Evolutionary conservation across 768 basidiomycete genomes (phyloP), one percentile per base, ranked within the genome.

Genomic region (Strobilomyces echinocephalus): DNA sequence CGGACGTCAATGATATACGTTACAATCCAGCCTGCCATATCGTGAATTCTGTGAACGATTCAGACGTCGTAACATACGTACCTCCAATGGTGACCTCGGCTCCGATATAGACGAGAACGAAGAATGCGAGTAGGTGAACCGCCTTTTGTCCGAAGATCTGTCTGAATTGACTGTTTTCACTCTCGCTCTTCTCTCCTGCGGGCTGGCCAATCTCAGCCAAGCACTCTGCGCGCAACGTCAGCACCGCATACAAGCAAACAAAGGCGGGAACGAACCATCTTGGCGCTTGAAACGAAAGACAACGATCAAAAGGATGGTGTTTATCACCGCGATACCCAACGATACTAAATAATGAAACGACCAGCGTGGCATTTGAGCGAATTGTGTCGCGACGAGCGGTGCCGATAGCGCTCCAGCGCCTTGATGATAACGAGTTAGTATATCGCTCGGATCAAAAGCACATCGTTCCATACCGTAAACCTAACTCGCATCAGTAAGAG

Each of bases 381-480:
- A 94, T 54, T 91, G 87, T 0, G 93, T 95, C 0, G 91, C 79
- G 0, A 86, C 81, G 12, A 95, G 76, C 3, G 93, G 92, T 0
- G 91, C 69, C 8, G 73, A 73, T 9, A 88, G 71, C 3, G 87
- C 87, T 2, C 87, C 87, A 0, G 77, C 70, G 16, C 87, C 86
- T 88, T 59, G 5, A 44, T 3, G 10, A 34, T n/a, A 20, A 39
- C 18, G 2, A 8, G 12, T 59, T 35, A 69, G 55, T 28, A 52
- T 16, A 40, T 4, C 5, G 39, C 18, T 39, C 18, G 5, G 21
- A 54, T 11, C 1, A 26, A 24, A 35, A 5, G 5, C 18, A 50
- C n/a, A 10, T 47, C 10, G 33, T 1, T 3, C 61, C 56, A 36
- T 61, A 77, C 79, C 58, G 71, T 61, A 68, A 55, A 58, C 64